phyloP scores from a whole-genome alignment of 345 rosid genomes.

The Leavenworthia alabamica region DNA sequence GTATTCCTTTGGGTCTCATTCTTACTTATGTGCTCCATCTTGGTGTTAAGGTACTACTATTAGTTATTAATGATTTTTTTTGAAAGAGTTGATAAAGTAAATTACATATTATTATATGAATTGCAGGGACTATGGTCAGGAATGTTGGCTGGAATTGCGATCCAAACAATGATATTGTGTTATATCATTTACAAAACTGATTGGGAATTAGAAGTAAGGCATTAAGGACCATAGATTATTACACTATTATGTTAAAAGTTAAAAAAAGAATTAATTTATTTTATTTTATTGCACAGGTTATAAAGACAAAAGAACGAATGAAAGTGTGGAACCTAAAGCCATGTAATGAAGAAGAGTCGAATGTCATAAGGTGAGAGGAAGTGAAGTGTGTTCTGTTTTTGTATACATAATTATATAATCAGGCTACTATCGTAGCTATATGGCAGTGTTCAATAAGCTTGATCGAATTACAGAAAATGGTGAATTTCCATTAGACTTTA shows the following conservation, averaged over 20 bases:
- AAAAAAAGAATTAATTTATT: too few species aligned
- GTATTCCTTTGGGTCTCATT: slow-evolving; percentile 58
- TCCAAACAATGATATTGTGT: slow-evolving; percentile 35
- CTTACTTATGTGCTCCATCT: slow-evolving; percentile 47
- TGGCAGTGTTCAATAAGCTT: too few species aligned
- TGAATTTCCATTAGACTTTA: neutral
- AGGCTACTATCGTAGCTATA: neutral
- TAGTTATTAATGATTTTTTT: too few species aligned
- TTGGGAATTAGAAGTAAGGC: slow-evolving; percentile 47
- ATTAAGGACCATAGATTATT: too few species aligned
- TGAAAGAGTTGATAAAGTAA: neutral
- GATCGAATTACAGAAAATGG: neutral
- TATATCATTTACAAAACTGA: slow-evolving; percentile 43
- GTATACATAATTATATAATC: too few species aligned
- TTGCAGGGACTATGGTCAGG: slow-evolving; percentile 57
- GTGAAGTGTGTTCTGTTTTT: neutral
- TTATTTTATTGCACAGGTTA: slow-evolving; percentile 24
- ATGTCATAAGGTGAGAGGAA: neutral
- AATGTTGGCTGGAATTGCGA: slow-evolving; percentile 39
- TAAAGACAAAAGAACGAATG: slow-evolving; percentile 33
- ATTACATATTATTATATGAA: neutral
- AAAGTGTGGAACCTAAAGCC: slow-evolving; percentile 34
- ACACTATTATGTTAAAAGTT: neutral
- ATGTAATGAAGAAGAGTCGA: slow-evolving; percentile 30
- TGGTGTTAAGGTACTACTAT: slow-evolving; percentile 53